These are phyloP conservation scores for Kluyveromyces siamensis DNA, from an alignment of 805 yeast genomes.

Conservation along the genomic window DNA sequence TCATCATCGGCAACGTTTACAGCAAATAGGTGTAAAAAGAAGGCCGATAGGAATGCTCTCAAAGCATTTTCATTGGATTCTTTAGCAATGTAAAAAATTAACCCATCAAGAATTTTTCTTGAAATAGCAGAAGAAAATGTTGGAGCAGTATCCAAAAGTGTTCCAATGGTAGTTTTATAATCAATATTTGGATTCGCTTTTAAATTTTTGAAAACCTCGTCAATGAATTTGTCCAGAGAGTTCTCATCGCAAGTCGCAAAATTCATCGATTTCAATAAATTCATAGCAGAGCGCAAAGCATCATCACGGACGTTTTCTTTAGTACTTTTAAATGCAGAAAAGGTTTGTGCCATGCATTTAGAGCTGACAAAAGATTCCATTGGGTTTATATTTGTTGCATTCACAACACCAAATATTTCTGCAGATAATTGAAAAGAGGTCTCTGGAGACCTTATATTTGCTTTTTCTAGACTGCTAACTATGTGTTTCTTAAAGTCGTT, in stretches of 20 bases:
- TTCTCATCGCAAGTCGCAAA: slow-evolving; percentile 19
- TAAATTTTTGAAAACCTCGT: slow-evolving; percentile 47
- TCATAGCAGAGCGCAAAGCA: slow-evolving; percentile 31
- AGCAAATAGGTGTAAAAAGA: slow-evolving; percentile 36
- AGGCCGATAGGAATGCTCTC: slow-evolving; percentile 38
- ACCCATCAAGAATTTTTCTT: slow-evolving; percentile 31
- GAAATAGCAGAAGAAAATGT: slow-evolving; percentile 24
- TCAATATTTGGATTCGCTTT: slow-evolving; percentile 58
- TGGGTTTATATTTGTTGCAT: slow-evolving; percentile 32
- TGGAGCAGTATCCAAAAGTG: slow-evolving; percentile 33
- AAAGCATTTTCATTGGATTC: slow-evolving; percentile 71
- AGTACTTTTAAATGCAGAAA: slow-evolving; percentile 56
- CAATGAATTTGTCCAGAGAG: slow-evolving; percentile 31
- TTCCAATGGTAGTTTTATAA: slow-evolving; percentile 46
- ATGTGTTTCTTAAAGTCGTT: slow-evolving; percentile 32
- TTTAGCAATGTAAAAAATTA: slow-evolving; percentile 50
- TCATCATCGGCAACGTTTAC: slow-evolving; percentile 18
- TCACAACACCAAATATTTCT: slow-evolving; percentile 30
- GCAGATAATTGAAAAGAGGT: slow-evolving; percentile 50
- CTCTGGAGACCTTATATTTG: slow-evolving; percentile 74
- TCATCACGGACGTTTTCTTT: slow-evolving; percentile 55
- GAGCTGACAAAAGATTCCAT: slow-evolving; percentile 33
- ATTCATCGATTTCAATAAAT: slow-evolving; percentile 19
- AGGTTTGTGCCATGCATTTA: slow-evolving; percentile 42
- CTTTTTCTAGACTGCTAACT: slow-evolving; percentile 61